Conservation (phyloP, 768 basidiomycete genomes). For the Termitomyces heimii region DNA sequence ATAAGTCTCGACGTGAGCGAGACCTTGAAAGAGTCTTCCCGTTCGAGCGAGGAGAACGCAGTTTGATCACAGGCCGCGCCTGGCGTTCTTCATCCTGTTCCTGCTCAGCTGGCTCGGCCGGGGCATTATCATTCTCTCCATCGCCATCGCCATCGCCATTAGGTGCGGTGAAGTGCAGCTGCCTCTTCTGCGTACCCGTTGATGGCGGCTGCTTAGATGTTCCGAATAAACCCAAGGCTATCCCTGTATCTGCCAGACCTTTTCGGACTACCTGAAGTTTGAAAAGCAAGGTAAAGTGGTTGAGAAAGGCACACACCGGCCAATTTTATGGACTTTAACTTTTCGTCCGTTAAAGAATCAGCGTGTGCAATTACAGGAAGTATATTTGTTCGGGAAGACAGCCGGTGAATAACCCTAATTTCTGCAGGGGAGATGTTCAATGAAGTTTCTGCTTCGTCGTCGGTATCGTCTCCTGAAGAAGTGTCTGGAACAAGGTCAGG, state of each 20-base stretch:
- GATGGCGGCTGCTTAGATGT: constrained; percentile 25
- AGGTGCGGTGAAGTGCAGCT: constrained; percentile 26
- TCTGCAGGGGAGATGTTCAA: constrained; percentile 73
- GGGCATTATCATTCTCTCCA: constrained; percentile 20
- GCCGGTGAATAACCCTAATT: constrained; percentile 70
- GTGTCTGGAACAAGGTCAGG: constrained; percentile 53
- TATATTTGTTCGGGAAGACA: constrained; percentile 70
- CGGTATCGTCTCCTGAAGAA: constrained; percentile 42
- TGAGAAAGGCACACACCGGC: constrained; percentile 33
- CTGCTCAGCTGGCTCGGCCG: constrained; percentile 27
- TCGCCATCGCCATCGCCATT: constrained; percentile 20
- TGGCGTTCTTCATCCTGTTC: constrained; percentile 46
- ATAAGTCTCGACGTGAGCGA: constrained; percentile 66
- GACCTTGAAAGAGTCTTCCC: constrained; percentile 52
- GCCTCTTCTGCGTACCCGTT: constrained; percentile 25
- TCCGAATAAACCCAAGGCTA: constrained; percentile 76
- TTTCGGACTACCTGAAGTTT: constrained; percentile 39
- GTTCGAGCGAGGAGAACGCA: constrained; percentile 44
- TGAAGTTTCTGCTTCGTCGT: constrained; percentile 41
- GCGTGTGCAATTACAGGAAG: constrained; percentile 77
- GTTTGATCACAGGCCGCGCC: constrained; percentile 74
- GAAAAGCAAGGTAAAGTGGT: neutral
- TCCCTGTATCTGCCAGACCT: constrained; percentile 58
- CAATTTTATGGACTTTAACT: constrained; percentile 60
- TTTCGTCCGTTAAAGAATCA: constrained; percentile 81